Percentiles rank a stretch among this genome's conserved stretches.
These are phyloP conservation scores for Naganishia onofrii DNA, from an alignment of 768 basidiomycete species.

Conservation along the genomic window DNA sequence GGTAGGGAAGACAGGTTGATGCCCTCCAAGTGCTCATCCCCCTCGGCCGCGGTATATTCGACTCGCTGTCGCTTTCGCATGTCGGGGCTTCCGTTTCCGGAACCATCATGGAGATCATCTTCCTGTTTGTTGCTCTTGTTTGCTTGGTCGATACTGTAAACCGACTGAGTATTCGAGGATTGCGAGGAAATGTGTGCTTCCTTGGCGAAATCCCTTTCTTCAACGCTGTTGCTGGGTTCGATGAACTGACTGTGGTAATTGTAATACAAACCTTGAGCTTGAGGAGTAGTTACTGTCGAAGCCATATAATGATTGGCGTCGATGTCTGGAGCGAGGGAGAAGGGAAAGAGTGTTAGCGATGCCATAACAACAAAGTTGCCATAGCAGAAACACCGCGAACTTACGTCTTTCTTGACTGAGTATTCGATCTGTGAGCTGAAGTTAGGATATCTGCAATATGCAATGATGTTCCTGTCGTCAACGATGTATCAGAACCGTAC, in stretches of 20 bases:
- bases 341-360: not conserved
- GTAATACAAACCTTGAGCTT: slow-evolving; percentile 24
- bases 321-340: not conserved
- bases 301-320: slow-evolving; percentile 26
- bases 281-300: slow-evolving; percentile 22
- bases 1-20: slow-evolving; percentile 12
- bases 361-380: not conserved
- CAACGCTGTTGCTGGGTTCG: slow-evolving; percentile 3
- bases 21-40: slow-evolving; percentile 4
- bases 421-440: not conserved
- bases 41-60: slow-evolving; percentile 24
- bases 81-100: slow-evolving; percentile 13
- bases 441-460: not conserved
- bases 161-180: not conserved
- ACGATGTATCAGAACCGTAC: not conserved
- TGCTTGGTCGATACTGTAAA: not conserved
- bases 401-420: not conserved
- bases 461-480: not conserved
- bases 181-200: not conserved
- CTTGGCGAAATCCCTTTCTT: not conserved
- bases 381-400: not conserved
- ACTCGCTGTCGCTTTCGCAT: slow-evolving; percentile 25
- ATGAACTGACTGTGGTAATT: not conserved
- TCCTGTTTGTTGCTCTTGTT: not conserved
- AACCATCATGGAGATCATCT: slow-evolving; percentile 3